Conservation (phyloP, 345 rosid species). For the Microcos paniculata region DNA sequence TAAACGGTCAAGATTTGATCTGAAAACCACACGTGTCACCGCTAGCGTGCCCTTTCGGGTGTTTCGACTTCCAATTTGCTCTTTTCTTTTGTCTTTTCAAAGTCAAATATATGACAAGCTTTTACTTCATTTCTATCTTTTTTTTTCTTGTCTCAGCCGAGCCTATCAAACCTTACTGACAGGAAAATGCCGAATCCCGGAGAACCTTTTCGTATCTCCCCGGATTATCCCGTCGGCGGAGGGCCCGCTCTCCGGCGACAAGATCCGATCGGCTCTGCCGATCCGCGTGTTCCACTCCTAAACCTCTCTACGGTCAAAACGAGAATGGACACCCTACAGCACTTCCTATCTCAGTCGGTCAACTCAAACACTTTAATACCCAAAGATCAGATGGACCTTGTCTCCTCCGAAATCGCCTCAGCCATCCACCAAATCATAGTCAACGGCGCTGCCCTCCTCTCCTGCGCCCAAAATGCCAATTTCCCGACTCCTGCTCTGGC, state of each 20-base stretch:
- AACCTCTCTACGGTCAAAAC: conserved; percentile 36
- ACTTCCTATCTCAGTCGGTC: conserved; percentile 42
- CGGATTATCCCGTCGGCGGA: conserved; percentile 7
- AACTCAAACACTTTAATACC: conserved; percentile 33
- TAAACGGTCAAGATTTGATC: background rate
- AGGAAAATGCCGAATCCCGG: conserved; percentile 18
- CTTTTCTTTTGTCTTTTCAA: background rate
- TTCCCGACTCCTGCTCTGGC: background rate
- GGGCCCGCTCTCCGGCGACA: background rate
- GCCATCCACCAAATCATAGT: conserved; percentile 50
- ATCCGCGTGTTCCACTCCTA: conserved; percentile 25
- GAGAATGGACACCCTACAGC: conserved; percentile 50
- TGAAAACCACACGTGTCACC: background rate
- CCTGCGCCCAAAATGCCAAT: conserved; percentile 16
- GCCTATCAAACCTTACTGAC: background rate
- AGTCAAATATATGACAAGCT: background rate
- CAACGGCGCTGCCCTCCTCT: conserved; percentile 52
- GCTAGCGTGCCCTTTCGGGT: too few species aligned
- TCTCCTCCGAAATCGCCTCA: conserved; percentile 51
- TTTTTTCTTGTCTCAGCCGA: background rate
- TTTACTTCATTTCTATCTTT: background rate
- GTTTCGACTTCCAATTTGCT: background rate
- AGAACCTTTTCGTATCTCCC: background rate
- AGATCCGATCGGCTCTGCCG: background rate
- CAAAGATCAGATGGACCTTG: conserved; percentile 40